Evolutionary conservation across 768 basidiomycete species (phyloP).

Genomic region (Phanerochaete sordida): DNA sequence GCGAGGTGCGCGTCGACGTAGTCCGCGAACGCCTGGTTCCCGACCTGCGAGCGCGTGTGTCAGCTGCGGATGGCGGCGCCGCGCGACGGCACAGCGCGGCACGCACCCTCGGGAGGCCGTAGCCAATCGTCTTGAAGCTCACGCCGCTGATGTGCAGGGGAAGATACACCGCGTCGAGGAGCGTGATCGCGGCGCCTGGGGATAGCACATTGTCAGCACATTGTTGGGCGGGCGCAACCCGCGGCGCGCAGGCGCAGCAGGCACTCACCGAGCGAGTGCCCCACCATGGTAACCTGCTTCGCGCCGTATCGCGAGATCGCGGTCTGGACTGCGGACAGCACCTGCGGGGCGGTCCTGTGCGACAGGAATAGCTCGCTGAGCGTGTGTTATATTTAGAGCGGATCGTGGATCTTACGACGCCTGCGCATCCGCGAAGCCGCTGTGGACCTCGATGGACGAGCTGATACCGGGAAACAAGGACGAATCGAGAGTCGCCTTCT

Average conservation of each 20-base stretch:
- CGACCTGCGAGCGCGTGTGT: slow-evolving; percentile 29
- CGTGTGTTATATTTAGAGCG: neutral
- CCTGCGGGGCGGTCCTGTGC: slow-evolving; percentile 34
- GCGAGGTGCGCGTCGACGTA: slow-evolving; percentile 43
- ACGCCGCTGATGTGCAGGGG: slow-evolving; percentile 44
- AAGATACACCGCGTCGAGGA: slow-evolving; percentile 48
- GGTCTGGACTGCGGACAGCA: slow-evolving; percentile 43
- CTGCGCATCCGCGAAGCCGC: slow-evolving; percentile 45
- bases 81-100: neutral
- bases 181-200: slow-evolving; percentile 48
- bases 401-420: slow-evolving; percentile 30
- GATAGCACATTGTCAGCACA: neutral
- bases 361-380: slow-evolving; percentile 1
- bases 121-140: slow-evolving; percentile 23
- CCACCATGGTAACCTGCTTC: slow-evolving; percentile 41
- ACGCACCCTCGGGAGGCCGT: slow-evolving; percentile 30
- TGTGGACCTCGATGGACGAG: slow-evolving; percentile 38
- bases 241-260: neutral
- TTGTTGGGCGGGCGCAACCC: too few species aligned
- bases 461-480: slow-evolving; percentile 49
- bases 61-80: neutral
- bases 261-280: slow-evolving; percentile 34
- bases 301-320: slow-evolving; percentile 33
- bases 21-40: slow-evolving; percentile 59
- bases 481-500: slow-evolving; percentile 31